Conservation (phyloP, 1,139 yeast genomes). For the Wickerhamomyces sp. region DNA sequence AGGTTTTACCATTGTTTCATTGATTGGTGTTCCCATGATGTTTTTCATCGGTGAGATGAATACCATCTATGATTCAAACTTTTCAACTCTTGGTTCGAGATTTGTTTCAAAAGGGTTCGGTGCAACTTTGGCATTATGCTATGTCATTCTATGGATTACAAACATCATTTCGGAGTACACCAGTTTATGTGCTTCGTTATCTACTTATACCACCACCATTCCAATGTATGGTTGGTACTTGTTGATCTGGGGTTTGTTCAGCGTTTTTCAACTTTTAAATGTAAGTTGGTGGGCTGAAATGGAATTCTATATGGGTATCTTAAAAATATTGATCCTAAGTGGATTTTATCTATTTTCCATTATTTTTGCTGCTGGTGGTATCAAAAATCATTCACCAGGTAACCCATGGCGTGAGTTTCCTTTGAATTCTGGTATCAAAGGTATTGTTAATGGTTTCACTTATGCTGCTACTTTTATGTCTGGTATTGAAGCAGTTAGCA, state of each 20-base stretch:
- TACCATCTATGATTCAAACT: slow-evolving; percentile 49
- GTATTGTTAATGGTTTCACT: slow-evolving; percentile 66
- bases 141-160: slow-evolving; percentile 54
- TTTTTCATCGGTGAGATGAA: slow-evolving; percentile 54
- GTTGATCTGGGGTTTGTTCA: slow-evolving; percentile 51
- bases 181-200: slow-evolving; percentile 46
- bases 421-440: slow-evolving; percentile 50
- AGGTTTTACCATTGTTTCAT: slow-evolving; percentile 52
- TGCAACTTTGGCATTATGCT: slow-evolving; percentile 50
- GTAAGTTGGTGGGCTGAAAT: slow-evolving; percentile 57
- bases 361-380: slow-evolving; percentile 64
- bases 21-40: slow-evolving; percentile 55
- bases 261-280: slow-evolving; percentile 48
- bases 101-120: slow-evolving; percentile 54
- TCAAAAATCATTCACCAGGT: slow-evolving; percentile 43
- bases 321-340: slow-evolving; percentile 44
- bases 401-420: slow-evolving; percentile 50
- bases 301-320: slow-evolving; percentile 51
- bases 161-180: slow-evolving; percentile 56
- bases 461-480: slow-evolving; percentile 59
- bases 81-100: slow-evolving; percentile 47
- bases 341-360: slow-evolving; percentile 56
- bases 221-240: slow-evolving; percentile 56
- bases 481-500: slow-evolving; percentile 55
- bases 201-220: slow-evolving; percentile 48